Percentiles rank a stretch among this genome's conserved stretches.
These are phyloP conservation scores for Fusarium hostae DNA, from an alignment of 2,329 filamentous ascomycete genomes.

Conservation along the genomic window DNA sequence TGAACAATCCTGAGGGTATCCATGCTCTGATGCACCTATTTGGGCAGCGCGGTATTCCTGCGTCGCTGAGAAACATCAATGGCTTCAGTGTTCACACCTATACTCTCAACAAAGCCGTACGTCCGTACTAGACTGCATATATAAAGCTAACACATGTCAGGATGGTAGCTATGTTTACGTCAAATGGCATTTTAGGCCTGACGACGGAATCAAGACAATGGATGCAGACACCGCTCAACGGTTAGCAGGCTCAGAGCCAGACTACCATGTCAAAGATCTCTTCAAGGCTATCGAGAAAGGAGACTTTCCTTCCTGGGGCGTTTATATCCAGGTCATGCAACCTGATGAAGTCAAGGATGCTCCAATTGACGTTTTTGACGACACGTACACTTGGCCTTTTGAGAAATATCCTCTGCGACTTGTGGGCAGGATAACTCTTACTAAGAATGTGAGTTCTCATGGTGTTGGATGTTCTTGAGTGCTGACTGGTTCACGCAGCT, in stretches of 20 bases:
- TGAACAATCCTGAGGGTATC: constrained; percentile 52
- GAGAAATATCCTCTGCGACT: constrained; percentile 68
- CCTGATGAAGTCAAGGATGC: constrained; percentile 71
- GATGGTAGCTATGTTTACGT: constrained; percentile 61
- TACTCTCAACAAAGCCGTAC: constrained; percentile 51
- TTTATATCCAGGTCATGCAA: constrained; percentile 71
- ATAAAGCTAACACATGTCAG: not conserved
- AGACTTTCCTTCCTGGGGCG: constrained; percentile 71
- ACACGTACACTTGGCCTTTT: constrained; percentile 77
- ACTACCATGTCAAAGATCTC: constrained; percentile 55
- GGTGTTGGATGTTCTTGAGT: rapidly evolving
- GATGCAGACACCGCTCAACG: constrained; percentile 51
- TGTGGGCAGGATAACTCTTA: constrained; percentile 72
- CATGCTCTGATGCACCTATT: constrained; percentile 65
- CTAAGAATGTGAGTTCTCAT: constrained; percentile 61
- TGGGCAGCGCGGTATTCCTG: constrained; percentile 59
- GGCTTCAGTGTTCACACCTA: constrained; percentile 61
- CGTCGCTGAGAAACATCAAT: constrained; percentile 58
- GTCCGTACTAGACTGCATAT: not conserved
- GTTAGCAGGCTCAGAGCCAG: constrained; percentile 60
- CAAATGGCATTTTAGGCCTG: constrained; percentile 61
- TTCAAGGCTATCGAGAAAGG: constrained; percentile 65
- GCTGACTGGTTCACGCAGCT: not conserved
- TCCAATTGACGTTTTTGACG: constrained; percentile 73
- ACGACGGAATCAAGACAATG: constrained; percentile 58